Evolutionary conservation across 2,329 filamentous ascomycete genomes (phyloP).

Genomic region (Rutstroemia sp.): DNA sequence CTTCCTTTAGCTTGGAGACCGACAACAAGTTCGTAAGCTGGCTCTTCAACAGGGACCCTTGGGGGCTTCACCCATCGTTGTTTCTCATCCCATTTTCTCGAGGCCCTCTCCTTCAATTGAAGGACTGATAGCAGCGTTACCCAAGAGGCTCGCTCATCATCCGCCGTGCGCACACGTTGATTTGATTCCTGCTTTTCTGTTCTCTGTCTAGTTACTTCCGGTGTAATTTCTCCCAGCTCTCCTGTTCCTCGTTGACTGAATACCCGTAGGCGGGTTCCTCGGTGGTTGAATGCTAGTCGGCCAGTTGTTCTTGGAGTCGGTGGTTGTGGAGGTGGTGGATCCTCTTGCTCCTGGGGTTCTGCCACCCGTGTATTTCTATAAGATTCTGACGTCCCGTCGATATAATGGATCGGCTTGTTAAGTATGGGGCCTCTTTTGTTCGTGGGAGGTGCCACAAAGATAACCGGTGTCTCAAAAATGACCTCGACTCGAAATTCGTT

Average conservation of each 20-base stretch:
- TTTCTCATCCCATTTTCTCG: conserved; percentile 35
- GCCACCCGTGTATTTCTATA: conserved; percentile 21
- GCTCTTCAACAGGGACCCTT: not conserved
- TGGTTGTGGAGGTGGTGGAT: not conserved
- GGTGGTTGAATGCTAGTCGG: no score
- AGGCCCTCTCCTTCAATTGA: conserved; percentile 43
- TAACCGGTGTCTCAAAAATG: conserved; percentile 31
- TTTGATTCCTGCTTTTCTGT: conserved; percentile 11
- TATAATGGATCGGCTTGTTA: conserved; percentile 18
- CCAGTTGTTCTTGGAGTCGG: no score
- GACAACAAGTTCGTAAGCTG: conserved; percentile 22
- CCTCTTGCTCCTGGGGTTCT: not conserved
- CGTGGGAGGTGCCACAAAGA: conserved; percentile 24
- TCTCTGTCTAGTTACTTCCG: not conserved
- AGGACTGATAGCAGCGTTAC: conserved; percentile 42
- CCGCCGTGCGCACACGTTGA: conserved; percentile 41
- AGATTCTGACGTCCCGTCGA: conserved; percentile 21
- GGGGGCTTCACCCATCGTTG: conserved; percentile 8
- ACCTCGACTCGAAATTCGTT: conserved; percentile 33
- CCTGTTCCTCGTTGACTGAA: no score
- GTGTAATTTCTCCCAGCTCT: conserved; percentile 1
- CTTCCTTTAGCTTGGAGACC: conserved; percentile 28
- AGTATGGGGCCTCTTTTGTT: conserved; percentile 25
- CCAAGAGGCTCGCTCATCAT: conserved; percentile 51
- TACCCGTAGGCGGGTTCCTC: no score